A percentile compares a stretch with the other conserved stretches of the same genome.
Evolutionary conservation across 352 stramenopile species (phyloP).

Genomic region (Globisporangium parvum): DNA sequence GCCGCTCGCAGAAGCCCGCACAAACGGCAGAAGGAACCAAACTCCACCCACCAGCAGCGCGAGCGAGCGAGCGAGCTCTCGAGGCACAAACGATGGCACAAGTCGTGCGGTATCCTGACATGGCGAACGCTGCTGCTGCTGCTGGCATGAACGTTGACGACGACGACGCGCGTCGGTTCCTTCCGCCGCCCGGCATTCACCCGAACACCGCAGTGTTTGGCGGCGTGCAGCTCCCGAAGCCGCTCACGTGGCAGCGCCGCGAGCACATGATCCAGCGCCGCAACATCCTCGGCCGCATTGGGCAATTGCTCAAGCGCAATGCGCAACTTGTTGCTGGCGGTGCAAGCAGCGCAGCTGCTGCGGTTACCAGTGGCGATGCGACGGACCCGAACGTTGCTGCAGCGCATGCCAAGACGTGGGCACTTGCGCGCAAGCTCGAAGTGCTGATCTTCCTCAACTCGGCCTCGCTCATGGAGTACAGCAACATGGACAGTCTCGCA

Average conservation of each 20-base stretch:
- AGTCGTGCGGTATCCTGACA: constrained; percentile 9
- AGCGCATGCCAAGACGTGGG: constrained; percentile 48
- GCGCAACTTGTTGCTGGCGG: constrained; percentile 27
- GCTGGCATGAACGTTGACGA: constrained; percentile 1
- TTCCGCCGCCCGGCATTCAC: constrained; percentile 52
- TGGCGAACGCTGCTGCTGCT: not conserved
- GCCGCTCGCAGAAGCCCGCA: not conserved
- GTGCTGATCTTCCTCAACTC: constrained; percentile 81
- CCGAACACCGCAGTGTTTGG: constrained; percentile 77
- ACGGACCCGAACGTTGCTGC: constrained; percentile 8
- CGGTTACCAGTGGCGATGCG: not conserved
- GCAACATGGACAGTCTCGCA: constrained; percentile 69
- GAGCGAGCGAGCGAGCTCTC: too few species aligned
- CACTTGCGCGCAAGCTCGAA: constrained; percentile 74
- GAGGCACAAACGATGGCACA: constrained; percentile 7
- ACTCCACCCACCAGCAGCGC: not conserved
- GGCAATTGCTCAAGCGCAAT: constrained; percentile 52
- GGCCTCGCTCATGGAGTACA: constrained; percentile 75
- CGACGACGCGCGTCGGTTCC: constrained; percentile 17
- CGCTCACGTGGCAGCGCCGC: constrained; percentile 76
- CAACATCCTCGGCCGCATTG: constrained; percentile 61
- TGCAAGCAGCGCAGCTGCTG: too few species aligned
- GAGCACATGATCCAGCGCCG: constrained; percentile 66
- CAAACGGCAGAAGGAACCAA: not conserved
- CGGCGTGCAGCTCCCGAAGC: constrained; percentile 54